Base-by-base conservation (phyloP, 768 basidiomycete genomes). In the Suillus lakei region DNA sequence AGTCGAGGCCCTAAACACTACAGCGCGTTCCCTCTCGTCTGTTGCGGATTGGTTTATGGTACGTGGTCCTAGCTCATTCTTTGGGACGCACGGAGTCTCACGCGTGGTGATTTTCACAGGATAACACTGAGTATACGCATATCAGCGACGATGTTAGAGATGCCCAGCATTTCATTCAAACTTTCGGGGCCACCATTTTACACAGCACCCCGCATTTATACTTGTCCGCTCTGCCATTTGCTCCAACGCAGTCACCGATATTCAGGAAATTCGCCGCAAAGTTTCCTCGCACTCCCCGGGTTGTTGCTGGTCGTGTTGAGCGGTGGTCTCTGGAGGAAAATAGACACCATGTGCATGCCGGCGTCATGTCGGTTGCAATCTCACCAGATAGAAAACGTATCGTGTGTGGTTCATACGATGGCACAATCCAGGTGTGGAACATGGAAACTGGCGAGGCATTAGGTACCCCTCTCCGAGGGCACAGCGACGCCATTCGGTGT, bases 191-290 rank as follows among this genome's bases (percentile, higher is more conserved):
- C 43, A 34, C 63, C 2, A 70, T 72, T 21, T 10, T 61, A 26
- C 64, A 71, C 32, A 70, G 67, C 66, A 67, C 63, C 5, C 73
- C 71, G 1, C 73, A 74, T 51, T 67, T 74, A 23, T 74, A 74
- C 65, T n/a, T 74, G 21, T 74, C 73, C 23, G 73, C 69, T 5
- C 50, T 76, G 15, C 70, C 73, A 39, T 73, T 76, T 58, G 43
- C 67, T 34, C 73, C 71, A 12, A 67, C 8, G 12, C 63, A 70
- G 18, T 70, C 70, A 5, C 6, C 30, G 9, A 18, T 63, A 21
- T 46, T 12, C 5, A 63, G 12, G 32, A 39, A 64, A 46, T 62
- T 44, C 30, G 13, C 43, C n/a, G 13, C 7, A 41, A 38, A 26
- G 18, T 63, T 30, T 58, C 56, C 56, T 26, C 36, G 26, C 8